Evolutionary conservation across 176 grass and related monocot species (phyloP).

Genomic region (Bonia amplexicaulis): DNA sequence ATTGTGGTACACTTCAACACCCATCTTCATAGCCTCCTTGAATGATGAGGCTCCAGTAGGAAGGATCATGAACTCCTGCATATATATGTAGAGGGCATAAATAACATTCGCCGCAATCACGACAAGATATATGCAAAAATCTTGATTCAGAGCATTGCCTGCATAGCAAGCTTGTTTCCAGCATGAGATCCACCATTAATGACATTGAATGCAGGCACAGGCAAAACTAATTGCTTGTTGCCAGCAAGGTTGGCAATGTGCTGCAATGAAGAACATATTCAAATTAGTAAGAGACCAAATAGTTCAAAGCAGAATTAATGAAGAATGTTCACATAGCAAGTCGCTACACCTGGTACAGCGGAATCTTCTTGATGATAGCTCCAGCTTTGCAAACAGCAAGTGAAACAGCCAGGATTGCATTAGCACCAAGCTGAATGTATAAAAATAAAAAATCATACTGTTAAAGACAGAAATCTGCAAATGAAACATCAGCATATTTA

Average conservation of each 20-base stretch:
- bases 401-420: slow-evolving; percentile 79
- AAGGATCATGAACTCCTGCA: slow-evolving; percentile 97
- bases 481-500: not conserved
- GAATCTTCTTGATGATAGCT: slow-evolving; percentile 67
- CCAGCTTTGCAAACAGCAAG: slow-evolving; percentile 88
- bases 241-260: slow-evolving; percentile 95
- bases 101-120: not conserved
- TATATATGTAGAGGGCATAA: not conserved
- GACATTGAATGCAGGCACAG: slow-evolving; percentile 93
- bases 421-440: slow-evolving; percentile 57
- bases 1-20: slow-evolving; percentile 92
- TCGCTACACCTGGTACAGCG: slow-evolving; percentile 54
- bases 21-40: slow-evolving; percentile 99
- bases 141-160: slow-evolving; percentile 33
- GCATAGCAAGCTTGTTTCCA: slow-evolving; percentile 98
- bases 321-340: not conserved
- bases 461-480: not conserved
- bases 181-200: slow-evolving; percentile 96
- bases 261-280: slow-evolving; percentile 28
- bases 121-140: not conserved
- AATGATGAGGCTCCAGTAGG: slow-evolving; percentile 75
- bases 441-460: not conserved
- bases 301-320: not conserved
- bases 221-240: slow-evolving; percentile 77
- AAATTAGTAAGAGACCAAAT: not conserved